These are phyloP conservation scores for Asclepias syriaca DNA, from an alignment of 257 asterid species.

Conservation along the genomic window DNA sequence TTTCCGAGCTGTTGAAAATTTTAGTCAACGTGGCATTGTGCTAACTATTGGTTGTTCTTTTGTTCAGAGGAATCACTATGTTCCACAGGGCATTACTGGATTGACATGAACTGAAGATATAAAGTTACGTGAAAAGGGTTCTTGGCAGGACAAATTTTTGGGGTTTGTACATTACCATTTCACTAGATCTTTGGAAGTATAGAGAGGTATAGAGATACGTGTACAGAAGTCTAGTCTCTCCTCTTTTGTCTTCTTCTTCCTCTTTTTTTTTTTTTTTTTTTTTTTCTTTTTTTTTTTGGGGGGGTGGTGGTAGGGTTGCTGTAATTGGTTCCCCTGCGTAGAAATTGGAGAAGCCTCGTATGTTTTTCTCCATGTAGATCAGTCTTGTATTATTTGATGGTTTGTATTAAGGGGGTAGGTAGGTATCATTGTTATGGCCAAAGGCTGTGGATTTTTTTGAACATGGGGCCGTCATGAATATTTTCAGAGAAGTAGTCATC, in stretches of 20 bases:
- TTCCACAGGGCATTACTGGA: conserved; percentile 28
- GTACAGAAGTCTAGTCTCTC: conserved; percentile 67
- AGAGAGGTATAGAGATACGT: conserved; percentile 56
- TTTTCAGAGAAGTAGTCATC: background rate
- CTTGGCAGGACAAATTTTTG: conserved; percentile 31
- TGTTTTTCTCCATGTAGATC: conserved; percentile 29
- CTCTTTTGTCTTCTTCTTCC: conserved; percentile 17
- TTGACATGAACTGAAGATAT: conserved; percentile 19
- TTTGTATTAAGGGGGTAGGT: conserved; percentile 27
- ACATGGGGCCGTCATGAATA: conserved; percentile 13
- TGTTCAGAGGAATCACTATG: conserved; percentile 37
- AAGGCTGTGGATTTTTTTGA: conserved; percentile 68
- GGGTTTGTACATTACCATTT: conserved; percentile 49
- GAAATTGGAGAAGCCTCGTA: conserved; percentile 38
- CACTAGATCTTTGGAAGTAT: conserved; percentile 38
- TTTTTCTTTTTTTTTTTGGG: conserved; percentile 7
- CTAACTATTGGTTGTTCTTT: background rate
- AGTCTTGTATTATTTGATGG: conserved; percentile 23
- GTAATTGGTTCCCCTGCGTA: conserved; percentile 22
- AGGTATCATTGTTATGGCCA: conserved; percentile 58
- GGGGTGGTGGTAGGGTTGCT: background rate
- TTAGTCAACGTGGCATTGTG: background rate
- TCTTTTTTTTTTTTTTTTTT: conserved; percentile 9
- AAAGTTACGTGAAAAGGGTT: conserved; percentile 23
- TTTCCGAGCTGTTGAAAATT: background rate